Conservation (phyloP, 352 stramenopile genomes). For the Phytopythium montanum region DNA sequence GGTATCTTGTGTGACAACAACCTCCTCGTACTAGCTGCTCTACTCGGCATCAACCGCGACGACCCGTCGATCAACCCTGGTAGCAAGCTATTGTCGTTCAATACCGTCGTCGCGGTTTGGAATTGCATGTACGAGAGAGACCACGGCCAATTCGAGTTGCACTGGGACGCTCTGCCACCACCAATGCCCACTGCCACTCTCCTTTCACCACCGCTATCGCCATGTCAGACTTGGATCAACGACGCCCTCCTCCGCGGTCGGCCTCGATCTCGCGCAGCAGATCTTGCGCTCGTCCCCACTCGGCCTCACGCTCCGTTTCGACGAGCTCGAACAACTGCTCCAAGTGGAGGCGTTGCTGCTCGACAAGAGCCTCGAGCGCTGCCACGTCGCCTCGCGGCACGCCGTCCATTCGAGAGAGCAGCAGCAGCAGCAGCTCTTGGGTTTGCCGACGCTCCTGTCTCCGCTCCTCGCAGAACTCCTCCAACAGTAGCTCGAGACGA, state of each 20-base stretch:
- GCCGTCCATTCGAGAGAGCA: conserved; percentile 17
- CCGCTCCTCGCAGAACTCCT: conserved; percentile 36
- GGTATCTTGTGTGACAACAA: no score
- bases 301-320: conserved; percentile 22
- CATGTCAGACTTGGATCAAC: neutral
- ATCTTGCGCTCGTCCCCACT: neutral
- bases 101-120: neutral
- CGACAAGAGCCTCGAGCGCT: conserved; percentile 27
- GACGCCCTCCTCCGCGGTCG: neutral
- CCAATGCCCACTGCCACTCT: neutral
- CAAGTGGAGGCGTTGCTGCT: conserved; percentile 36
- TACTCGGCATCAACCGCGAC: no score
- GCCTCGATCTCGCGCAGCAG: neutral
- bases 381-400: conserved; percentile 18
- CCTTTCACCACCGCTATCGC: neutral
- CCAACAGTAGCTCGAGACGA: conserved; percentile 29
- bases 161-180: neutral
- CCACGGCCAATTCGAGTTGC: neutral
- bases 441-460: conserved; percentile 36
- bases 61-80: no score
- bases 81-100: neutral
- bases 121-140: no score
- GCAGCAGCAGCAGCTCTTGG: conserved; percentile 33
- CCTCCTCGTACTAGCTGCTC: no score
- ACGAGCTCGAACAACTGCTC: conserved; percentile 31